These are phyloP conservation scores for Colletotrichum chlorophyti DNA, from an alignment of 2,329 filamentous ascomycete species.

Conservation along the genomic window DNA sequence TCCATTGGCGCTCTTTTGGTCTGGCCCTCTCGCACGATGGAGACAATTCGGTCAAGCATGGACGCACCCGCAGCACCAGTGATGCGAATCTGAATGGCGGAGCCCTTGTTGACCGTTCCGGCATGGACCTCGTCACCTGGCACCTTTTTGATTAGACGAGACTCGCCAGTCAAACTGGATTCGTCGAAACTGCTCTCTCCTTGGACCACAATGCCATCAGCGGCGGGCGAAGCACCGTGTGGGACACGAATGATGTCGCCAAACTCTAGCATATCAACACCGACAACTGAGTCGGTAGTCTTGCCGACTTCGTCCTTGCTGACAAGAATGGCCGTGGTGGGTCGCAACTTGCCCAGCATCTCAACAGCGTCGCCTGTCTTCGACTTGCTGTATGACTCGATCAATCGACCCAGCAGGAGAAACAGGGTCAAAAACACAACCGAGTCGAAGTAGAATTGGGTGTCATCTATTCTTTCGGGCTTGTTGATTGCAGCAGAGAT, in stretches of 20 bases:
- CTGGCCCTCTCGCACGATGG: conserved; percentile 79
- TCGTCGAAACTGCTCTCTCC: conserved; percentile 81
- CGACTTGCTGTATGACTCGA: conserved; percentile 91
- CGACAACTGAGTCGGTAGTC: conserved; percentile 46
- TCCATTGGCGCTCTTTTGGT: conserved; percentile 78
- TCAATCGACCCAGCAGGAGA: conserved; percentile 74
- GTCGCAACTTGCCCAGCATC: conserved; percentile 78
- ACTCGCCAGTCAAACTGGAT: conserved; percentile 86
- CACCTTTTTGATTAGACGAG: conserved; percentile 68
- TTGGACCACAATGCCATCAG: conserved; percentile 73
- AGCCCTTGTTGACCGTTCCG: conserved; percentile 76
- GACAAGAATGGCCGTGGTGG: conserved; percentile 77
- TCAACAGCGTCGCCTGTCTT: conserved; percentile 88
- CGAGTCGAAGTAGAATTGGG: conserved; percentile 84
- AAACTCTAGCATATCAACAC: conserved; percentile 75
- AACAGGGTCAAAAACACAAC: conserved; percentile 93
- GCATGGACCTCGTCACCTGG: conserved; percentile 71
- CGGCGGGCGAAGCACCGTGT: conserved; percentile 83
- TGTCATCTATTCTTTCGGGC: conserved; percentile 47
- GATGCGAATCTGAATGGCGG: conserved; percentile 67
- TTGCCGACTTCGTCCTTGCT: conserved; percentile 48
- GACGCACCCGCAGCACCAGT: conserved; percentile 72
- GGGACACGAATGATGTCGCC: conserved; percentile 78
- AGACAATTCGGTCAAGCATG: conserved; percentile 82
- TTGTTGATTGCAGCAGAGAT: conserved; percentile 61